Evolutionary conservation across 495 filamentous ascomycete species (phyloP).

Genomic region (Annulohypoxylon bovei): DNA sequence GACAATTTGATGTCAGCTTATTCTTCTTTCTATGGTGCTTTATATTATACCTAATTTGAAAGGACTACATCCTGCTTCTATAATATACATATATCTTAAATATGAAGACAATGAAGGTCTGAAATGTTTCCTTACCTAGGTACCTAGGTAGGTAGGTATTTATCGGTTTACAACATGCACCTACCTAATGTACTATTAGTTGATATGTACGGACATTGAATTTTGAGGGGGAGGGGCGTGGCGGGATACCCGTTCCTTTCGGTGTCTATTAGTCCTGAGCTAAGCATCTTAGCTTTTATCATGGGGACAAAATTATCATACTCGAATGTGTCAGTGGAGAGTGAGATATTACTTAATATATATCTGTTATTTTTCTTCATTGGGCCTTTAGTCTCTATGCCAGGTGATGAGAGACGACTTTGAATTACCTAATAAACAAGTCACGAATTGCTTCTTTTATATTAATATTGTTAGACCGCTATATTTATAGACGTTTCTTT

Average conservation of each 20-base stretch:
- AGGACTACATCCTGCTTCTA: too few relatives aligned
- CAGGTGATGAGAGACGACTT: neutral
- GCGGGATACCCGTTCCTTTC: constrained; percentile 12
- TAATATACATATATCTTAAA: too few relatives aligned
- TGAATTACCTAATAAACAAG: too few relatives aligned
- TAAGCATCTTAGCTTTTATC: constrained; percentile 22
- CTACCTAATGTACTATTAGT: neutral
- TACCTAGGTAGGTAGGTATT: too few relatives aligned
- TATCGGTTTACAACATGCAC: too few relatives aligned
- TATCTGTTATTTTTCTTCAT: neutral
- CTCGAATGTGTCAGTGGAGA: neutral
- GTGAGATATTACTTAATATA: constrained; percentile 1
- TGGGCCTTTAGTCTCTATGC: neutral
- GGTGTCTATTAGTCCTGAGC: constrained; percentile 10
- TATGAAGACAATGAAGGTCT: too few relatives aligned
- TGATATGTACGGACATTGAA: constrained; percentile 1
- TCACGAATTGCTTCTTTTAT: too few relatives aligned
- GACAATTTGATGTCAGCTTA: neutral
- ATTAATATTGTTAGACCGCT: too few relatives aligned
- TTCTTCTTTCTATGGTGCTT: neutral
- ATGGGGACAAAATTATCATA: constrained; percentile 9
- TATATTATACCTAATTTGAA: too few relatives aligned
- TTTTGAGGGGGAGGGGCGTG: constrained; percentile 19
- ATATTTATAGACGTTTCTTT: too few relatives aligned
- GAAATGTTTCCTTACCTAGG: too few relatives aligned